A percentile compares a stretch with the other conserved stretches of the same genome.
These are phyloP conservation scores for Solanum pinnatisectum DNA, from an alignment of 257 asterid species.

Conservation along the genomic window DNA sequence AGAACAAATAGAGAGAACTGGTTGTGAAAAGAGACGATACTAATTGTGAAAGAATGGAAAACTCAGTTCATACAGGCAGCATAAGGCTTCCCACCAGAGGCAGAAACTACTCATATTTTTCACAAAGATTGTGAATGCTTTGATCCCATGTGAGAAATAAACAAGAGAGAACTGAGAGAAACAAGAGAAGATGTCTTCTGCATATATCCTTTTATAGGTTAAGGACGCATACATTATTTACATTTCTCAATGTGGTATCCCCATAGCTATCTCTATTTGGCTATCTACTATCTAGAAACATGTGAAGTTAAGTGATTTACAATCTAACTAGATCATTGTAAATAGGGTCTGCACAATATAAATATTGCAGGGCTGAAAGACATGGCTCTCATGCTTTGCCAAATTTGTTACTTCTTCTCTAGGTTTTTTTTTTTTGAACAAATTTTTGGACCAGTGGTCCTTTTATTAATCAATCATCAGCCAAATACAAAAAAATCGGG, in stretches of 20 bases:
- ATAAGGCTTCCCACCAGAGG: neutral
- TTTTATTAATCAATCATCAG: no score
- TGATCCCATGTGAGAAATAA: neutral
- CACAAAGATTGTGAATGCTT: neutral
- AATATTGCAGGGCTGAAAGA: neutral
- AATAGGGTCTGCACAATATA: neutral
- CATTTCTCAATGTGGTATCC: neutral
- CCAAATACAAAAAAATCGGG: no score
- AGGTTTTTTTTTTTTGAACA: no score
- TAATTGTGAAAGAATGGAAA: neutral
- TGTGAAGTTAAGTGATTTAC: neutral
- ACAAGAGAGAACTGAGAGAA: neutral
- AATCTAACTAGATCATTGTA: neutral
- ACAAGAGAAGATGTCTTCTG: neutral
- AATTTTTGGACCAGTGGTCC: no score
- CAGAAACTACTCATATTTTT: neutral
- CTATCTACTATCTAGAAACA: neutral
- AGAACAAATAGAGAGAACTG: neutral
- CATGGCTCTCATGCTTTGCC: neutral
- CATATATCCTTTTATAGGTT: neutral
- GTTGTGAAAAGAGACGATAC: neutral
- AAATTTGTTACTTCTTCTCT: neutral
- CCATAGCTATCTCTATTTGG: neutral
- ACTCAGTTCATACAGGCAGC: neutral
- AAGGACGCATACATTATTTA: neutral